Evolutionary conservation across 2,329 filamentous ascomycete genomes (phyloP).

Genomic region (Exophiala viscosa): DNA sequence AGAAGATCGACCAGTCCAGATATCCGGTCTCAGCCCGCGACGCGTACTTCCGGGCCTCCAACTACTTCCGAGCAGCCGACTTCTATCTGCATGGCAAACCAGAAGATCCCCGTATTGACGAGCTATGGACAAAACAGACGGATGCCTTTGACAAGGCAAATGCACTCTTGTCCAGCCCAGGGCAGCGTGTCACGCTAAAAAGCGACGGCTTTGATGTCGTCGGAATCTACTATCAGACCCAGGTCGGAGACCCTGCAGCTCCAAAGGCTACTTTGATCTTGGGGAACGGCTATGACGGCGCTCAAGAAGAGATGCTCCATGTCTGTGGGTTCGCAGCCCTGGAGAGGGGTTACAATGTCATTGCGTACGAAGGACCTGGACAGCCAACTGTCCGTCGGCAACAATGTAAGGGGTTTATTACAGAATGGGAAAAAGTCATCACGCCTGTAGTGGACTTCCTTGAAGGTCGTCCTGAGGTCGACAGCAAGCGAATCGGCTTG

Average conservation of each 20-base stretch:
- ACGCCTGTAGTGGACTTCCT: slow-evolving; percentile 41
- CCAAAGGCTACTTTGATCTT: slow-evolving; percentile 16
- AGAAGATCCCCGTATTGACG: slow-evolving; percentile 40
- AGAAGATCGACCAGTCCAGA: not conserved
- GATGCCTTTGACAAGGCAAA: slow-evolving; percentile 40
- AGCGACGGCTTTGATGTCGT: slow-evolving; percentile 36
- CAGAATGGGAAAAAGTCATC: slow-evolving; percentile 19
- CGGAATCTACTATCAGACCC: slow-evolving; percentile 35
- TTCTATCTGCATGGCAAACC: slow-evolving; percentile 44
- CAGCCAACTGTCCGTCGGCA: not conserved
- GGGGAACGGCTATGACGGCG: slow-evolving; percentile 41
- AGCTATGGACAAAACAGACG: slow-evolving; percentile 37
- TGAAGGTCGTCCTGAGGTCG: not conserved
- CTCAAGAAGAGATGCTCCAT: slow-evolving; percentile 44
- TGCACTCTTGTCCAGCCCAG: slow-evolving; percentile 35
- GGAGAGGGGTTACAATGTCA: slow-evolving; percentile 40
- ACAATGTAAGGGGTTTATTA: not conserved
- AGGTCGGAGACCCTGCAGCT: slow-evolving; percentile 11
- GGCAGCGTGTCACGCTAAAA: slow-evolving; percentile 34
- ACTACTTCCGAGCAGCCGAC: slow-evolving; percentile 43
- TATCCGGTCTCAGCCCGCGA: not conserved
- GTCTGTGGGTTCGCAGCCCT: slow-evolving; percentile 33
- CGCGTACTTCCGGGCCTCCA: slow-evolving; percentile 38
- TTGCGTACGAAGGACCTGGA: slow-evolving; percentile 38
- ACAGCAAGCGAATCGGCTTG: not conserved